A percentile compares a stretch with the other conserved stretches of the same genome.
phyloP scores from a whole-genome alignment of 768 basidiomycete species.

The Piloderma croceum region DNA sequence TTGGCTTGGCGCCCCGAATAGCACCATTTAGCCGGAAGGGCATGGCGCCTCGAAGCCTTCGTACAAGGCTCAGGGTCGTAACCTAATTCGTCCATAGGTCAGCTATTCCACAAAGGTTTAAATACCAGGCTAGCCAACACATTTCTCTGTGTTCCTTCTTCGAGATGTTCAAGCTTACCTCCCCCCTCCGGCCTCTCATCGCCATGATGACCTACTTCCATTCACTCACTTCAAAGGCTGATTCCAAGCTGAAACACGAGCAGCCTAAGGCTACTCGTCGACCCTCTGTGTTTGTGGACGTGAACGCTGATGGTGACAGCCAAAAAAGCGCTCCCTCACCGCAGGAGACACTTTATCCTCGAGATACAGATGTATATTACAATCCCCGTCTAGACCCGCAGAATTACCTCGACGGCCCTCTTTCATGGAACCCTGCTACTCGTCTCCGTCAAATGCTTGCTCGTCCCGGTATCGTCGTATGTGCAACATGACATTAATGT shows the following conservation, averaged over 20 bases:
- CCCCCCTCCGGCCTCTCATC: background rate
- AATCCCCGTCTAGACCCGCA: conserved; percentile 65
- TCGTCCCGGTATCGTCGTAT: conserved; percentile 70
- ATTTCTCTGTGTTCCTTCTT: no score
- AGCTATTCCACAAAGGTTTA: no score
- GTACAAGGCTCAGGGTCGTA: no score
- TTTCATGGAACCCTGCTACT: conserved; percentile 65
- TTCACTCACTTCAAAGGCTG: conserved; percentile 8
- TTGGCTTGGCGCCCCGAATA: no score
- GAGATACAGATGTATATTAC: conserved; percentile 41
- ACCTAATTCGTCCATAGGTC: no score
- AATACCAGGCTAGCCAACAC: no score
- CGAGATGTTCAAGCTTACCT: no score
- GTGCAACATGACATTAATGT: conserved; percentile 22
- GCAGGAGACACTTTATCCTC: conserved; percentile 8
- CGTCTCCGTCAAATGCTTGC: conserved; percentile 29
- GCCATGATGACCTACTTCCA: background rate
- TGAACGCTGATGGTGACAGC: background rate
- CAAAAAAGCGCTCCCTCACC: background rate
- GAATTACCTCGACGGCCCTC: conserved; percentile 63
- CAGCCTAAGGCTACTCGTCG: background rate
- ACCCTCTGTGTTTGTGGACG: conserved; percentile 4
- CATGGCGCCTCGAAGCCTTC: no score
- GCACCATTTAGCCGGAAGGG: no score
- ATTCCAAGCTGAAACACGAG: conserved; percentile 23